These are phyloP conservation scores for Beauveria bassiana DNA, from an alignment of 2,329 filamentous ascomycete species.

Conservation along the genomic window DNA sequence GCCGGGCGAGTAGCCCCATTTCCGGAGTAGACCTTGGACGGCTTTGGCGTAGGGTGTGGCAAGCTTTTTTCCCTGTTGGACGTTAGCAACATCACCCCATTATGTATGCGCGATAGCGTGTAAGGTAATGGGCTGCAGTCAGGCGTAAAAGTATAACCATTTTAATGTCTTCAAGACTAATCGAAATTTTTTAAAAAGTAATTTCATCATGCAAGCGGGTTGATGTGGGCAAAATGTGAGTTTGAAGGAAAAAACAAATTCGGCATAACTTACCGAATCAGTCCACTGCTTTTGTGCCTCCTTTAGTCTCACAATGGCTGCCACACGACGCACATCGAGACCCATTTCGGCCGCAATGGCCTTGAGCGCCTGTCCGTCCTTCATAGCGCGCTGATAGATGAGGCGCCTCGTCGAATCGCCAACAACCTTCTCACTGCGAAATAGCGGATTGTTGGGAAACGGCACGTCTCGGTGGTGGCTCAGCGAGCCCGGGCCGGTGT, in stretches of 20 bases:
- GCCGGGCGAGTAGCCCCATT: slow-evolving; percentile 48
- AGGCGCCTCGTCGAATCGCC: slow-evolving; percentile 64
- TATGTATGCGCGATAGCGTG: background rate
- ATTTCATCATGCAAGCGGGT: slow-evolving; percentile 42
- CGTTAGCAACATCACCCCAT: slow-evolving; percentile 19
- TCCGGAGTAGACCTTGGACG: slow-evolving; percentile 72
- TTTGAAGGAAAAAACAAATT: slow-evolving; percentile 13
- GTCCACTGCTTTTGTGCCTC: slow-evolving; percentile 76
- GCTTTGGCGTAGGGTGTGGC: slow-evolving; percentile 71
- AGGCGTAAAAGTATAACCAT: slow-evolving; percentile 65
- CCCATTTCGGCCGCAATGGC: slow-evolving; percentile 69
- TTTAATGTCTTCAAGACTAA: slow-evolving; percentile 98
- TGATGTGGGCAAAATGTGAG: slow-evolving; percentile 11
- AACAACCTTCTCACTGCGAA: slow-evolving; percentile 64
- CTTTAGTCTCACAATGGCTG: slow-evolving; percentile 77
- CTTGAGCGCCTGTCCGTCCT: slow-evolving; percentile 61
- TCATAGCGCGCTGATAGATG: slow-evolving; percentile 63
- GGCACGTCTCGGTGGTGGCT: slow-evolving; percentile 39
- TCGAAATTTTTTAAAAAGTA: slow-evolving; percentile 71
- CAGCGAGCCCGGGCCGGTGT: slow-evolving; percentile 30
- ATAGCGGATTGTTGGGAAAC: slow-evolving; percentile 67
- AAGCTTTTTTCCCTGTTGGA: slow-evolving; percentile 62
- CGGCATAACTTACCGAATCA: slow-evolving; percentile 54
- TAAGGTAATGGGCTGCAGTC: slow-evolving; percentile 14
- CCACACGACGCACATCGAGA: slow-evolving; percentile 76